phyloP scores from a whole-genome alignment of 495 filamentous ascomycete species.

The Neohortaea acidophila region DNA sequence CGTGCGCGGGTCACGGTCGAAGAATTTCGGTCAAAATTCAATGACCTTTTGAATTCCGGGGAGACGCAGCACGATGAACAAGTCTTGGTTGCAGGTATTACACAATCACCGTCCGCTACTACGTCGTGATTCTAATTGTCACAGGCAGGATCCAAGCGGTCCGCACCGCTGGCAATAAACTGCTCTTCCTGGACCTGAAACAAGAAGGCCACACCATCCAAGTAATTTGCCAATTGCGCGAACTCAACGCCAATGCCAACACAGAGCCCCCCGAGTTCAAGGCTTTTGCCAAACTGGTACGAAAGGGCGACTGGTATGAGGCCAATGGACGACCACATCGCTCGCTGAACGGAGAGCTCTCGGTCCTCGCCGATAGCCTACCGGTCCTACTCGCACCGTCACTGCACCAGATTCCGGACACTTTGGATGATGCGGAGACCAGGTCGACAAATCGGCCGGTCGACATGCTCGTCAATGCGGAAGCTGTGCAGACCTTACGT shows the following conservation, averaged over 20 bases:
- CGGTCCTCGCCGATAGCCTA: conserved; percentile 48
- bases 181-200: conserved; percentile 72
- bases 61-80: not conserved
- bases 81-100: conserved; percentile 3
- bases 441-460: conserved; percentile 56
- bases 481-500: conserved; percentile 49
- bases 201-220: conserved; percentile 52
- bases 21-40: not conserved
- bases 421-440: conserved; percentile 48
- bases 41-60: not conserved
- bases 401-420: conserved; percentile 56
- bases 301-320: conserved; percentile 57
- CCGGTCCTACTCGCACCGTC: conserved; percentile 62
- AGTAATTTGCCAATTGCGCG: conserved; percentile 51
- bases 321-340: conserved; percentile 57
- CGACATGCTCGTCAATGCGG: conserved; percentile 60
- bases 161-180: conserved; percentile 48
- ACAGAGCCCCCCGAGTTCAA: conserved; percentile 44
- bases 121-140: conserved; percentile 14
- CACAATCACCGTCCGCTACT: no score
- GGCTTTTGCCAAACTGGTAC: conserved; percentile 39
- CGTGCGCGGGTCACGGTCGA: not conserved
- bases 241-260: conserved; percentile 31
- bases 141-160: conserved; percentile 49
- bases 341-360: conserved; percentile 61